Evolutionary conservation across 345 rosid genomes (phyloP).

Genomic region (Hibiscus syriacus): DNA sequence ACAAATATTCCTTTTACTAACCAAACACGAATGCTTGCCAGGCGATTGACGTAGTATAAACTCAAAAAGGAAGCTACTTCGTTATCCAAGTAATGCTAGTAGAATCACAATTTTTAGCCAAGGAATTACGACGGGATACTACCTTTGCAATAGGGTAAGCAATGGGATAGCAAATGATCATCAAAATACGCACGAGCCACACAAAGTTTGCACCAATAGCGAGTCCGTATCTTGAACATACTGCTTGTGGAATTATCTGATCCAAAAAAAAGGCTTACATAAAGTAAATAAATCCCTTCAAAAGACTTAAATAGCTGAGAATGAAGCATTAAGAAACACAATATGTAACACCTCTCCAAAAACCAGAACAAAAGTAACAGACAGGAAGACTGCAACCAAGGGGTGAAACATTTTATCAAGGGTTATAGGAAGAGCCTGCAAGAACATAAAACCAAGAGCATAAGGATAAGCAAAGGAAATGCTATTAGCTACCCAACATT

Average conservation of each 20-base stretch:
- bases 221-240: conserved; percentile 75
- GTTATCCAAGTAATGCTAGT: neutral
- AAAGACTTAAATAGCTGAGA: neutral
- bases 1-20: neutral
- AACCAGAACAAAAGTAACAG: conserved; percentile 74
- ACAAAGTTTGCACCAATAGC: conserved; percentile 67
- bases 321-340: conserved; percentile 3
- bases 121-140: neutral
- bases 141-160: conserved; percentile 84
- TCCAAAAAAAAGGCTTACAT: neutral
- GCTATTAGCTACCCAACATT: neutral
- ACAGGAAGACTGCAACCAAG: conserved; percentile 70
- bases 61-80: neutral
- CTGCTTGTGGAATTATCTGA: conserved; percentile 78
- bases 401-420: conserved; percentile 76
- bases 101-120: neutral
- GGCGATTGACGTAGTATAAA: neutral
- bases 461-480: neutral
- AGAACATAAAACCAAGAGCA: conserved; percentile 2
- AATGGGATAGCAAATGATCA: conserved; percentile 67
- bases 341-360: conserved; percentile 59
- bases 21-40: neutral
- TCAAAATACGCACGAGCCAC: conserved; percentile 66
- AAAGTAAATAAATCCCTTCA: neutral
- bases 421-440: conserved; percentile 76